Evolutionary conservation across 352 stramenopile genomes (phyloP).

Genomic region (Blastocystis sp.): DNA sequence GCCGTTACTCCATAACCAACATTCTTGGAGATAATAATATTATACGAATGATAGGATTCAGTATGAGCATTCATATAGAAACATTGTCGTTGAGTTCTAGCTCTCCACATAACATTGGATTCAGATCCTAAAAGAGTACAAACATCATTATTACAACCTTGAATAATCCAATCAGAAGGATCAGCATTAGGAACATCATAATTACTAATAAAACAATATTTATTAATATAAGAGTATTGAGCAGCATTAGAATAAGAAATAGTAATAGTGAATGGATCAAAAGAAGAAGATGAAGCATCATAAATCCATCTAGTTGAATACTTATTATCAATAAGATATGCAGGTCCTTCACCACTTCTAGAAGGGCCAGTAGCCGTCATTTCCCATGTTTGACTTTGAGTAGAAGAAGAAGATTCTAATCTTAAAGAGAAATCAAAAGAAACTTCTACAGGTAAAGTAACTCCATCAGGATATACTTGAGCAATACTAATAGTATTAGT

Average conservation of each 20-base stretch:
- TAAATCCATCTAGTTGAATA: no score
- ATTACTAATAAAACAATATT: conserved; percentile 2
- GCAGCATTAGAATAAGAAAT: not conserved
- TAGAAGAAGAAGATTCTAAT: no score
- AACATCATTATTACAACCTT: conserved; percentile 8
- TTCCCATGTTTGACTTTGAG: not conserved
- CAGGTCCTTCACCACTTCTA: not conserved
- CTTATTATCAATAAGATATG: conserved; percentile 8
- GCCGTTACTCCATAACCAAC: no score
- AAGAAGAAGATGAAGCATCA: not conserved
- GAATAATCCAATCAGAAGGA: conserved; percentile 11
- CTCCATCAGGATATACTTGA: no score
- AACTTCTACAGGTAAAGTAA: not conserved
- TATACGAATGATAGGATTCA: no score
- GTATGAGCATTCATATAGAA: no score
- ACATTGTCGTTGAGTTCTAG: conserved; percentile 13
- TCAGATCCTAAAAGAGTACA: no score
- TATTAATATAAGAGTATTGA: conserved; percentile 1
- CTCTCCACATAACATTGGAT: not conserved
- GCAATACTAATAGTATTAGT: not conserved
- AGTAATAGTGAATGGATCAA: not conserved
- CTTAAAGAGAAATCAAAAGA: conserved; percentile 13
- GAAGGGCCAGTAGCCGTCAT: not conserved
- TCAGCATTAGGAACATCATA: not conserved
- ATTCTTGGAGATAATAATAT: no score